phyloP scores from a whole-genome alignment of 495 filamentous ascomycete species.

The Neurospora cerealis region DNA sequence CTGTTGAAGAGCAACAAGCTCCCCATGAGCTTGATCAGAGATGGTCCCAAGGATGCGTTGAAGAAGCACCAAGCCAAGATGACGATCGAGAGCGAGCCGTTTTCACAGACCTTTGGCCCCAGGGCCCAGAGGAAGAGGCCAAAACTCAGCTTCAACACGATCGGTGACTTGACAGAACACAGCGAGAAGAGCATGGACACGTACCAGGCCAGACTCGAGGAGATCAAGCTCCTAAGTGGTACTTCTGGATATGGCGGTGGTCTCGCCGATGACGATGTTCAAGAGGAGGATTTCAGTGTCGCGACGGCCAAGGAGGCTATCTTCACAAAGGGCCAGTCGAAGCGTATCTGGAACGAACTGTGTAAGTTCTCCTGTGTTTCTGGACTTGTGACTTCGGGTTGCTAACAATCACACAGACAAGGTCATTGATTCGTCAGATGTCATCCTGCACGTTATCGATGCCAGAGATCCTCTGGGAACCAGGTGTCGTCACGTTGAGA shows the following conservation, averaged over 20 bases:
- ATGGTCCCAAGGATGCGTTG: slow-evolving; percentile 52
- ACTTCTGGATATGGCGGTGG: slow-evolving; percentile 47
- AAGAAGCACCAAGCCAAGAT: slow-evolving; percentile 95
- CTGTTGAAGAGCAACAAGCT: slow-evolving; percentile 86
- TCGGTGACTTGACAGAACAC: slow-evolving; percentile 75
- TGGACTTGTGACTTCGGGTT: background rate
- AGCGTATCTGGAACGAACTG: slow-evolving; percentile 97
- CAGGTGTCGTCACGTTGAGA: slow-evolving; percentile 81
- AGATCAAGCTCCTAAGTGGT: slow-evolving; percentile 61
- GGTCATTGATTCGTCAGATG: slow-evolving; percentile 93
- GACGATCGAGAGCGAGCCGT: slow-evolving; percentile 76
- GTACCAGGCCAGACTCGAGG: slow-evolving; percentile 69
- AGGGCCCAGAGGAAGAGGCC: slow-evolving; percentile 88
- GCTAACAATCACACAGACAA: slow-evolving; percentile 40
- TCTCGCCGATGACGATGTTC: slow-evolving; percentile 24
- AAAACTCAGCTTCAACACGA: slow-evolving; percentile 68
- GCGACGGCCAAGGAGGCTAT: slow-evolving; percentile 74
- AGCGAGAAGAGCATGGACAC: slow-evolving; percentile 64
- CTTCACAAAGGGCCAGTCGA: slow-evolving; percentile 88
- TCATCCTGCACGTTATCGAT: slow-evolving; percentile 90
- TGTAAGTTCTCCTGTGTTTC: slow-evolving; percentile 36
- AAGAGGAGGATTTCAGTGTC: slow-evolving; percentile 41
- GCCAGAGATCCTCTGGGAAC: slow-evolving; percentile 87
- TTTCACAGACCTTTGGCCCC: slow-evolving; percentile 83
- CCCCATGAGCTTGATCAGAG: slow-evolving; percentile 29